Conservation (phyloP, 2,329 filamentous ascomycete genomes). For the Pleochaeta shiraiana region DNA sequence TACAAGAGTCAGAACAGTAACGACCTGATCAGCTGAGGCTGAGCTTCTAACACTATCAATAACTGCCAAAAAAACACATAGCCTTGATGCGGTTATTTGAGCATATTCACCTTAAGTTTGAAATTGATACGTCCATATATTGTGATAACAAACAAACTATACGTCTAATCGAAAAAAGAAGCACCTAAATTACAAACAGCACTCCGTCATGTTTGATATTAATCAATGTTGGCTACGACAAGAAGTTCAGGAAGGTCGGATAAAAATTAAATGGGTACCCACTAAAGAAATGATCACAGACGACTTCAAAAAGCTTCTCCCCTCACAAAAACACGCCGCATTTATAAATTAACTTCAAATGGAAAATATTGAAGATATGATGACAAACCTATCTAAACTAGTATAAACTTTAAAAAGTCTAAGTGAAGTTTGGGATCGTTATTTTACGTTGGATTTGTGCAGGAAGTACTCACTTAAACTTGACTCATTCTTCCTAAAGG, state of each 20-base stretch:
- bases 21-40: neutral
- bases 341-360: neutral
- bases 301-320: neutral
- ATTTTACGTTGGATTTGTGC: neutral
- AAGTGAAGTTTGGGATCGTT: neutral
- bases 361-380: neutral
- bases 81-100: neutral
- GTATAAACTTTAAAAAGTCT: neutral
- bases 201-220: neutral
- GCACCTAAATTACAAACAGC: neutral
- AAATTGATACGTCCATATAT: neutral
- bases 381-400: neutral
- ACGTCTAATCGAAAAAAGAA: neutral
- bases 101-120: neutral
- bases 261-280: neutral
- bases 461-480: neutral
- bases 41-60: neutral
- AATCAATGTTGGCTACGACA: neutral
- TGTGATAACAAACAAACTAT: neutral
- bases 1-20: neutral
- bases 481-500: too few relatives aligned
- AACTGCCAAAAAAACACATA: neutral
- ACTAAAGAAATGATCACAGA: neutral
- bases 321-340: neutral
- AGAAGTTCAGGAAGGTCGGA: neutral